phyloP scores from a whole-genome alignment of 192 early-diverging fungal genomes.

The Rhizoclosmatium sp. region DNA sequence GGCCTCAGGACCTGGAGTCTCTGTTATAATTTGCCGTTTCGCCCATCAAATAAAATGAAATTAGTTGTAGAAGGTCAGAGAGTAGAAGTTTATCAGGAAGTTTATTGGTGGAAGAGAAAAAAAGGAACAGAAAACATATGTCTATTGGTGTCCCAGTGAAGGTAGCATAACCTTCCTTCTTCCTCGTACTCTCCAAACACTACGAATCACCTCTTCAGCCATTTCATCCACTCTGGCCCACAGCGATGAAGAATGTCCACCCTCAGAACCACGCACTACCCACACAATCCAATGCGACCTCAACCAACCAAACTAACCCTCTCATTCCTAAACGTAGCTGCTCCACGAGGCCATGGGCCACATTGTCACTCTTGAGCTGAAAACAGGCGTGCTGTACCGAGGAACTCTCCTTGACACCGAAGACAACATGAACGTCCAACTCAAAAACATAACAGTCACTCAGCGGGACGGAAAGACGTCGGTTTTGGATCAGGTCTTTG shows the following conservation, averaged over 20 bases:
- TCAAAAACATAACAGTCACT: slow-evolving; percentile 93
- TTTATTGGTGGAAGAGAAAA: background rate
- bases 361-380: slow-evolving; percentile 93
- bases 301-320: background rate
- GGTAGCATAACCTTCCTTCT: background rate
- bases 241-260: too few relatives aligned
- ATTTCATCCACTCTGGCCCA: too few relatives aligned
- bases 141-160: slow-evolving; percentile 34
- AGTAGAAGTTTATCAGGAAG: background rate
- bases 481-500: slow-evolving; percentile 95
- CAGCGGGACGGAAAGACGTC: slow-evolving; percentile 88
- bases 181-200: too few relatives aligned
- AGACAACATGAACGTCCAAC: slow-evolving; percentile 99
- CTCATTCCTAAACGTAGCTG: slow-evolving; percentile 53
- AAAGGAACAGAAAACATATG: slow-evolving; percentile 6
- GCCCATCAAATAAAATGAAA: background rate
- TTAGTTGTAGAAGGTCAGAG: background rate
- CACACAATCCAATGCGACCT: background rate
- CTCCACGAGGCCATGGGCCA: slow-evolving; percentile 98
- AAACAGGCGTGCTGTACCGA: slow-evolving; percentile 93
- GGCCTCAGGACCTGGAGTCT: background rate
- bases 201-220: too few relatives aligned
- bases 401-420: slow-evolving; percentile 95
- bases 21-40: background rate
- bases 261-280: background rate